These are phyloP conservation scores for Barnettozyma pratensis DNA, from an alignment of 805 yeast species.

Conservation along the genomic window DNA sequence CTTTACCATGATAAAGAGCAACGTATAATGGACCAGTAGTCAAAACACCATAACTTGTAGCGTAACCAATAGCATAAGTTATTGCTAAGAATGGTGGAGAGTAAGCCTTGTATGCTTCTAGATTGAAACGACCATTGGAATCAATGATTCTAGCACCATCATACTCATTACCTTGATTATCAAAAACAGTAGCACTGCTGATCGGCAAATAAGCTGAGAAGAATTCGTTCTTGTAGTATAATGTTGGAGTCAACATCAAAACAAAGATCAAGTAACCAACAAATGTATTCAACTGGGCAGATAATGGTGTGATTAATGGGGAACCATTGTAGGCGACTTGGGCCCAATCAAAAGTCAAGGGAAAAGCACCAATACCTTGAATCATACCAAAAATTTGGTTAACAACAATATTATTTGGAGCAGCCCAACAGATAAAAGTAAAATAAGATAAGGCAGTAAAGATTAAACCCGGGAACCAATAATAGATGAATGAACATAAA, in stretches of 20 bases:
- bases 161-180: slow-evolving; percentile 45
- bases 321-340: slow-evolving; percentile 52
- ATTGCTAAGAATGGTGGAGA: slow-evolving; percentile 53
- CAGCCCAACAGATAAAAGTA: slow-evolving; percentile 58
- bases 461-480: slow-evolving; percentile 42
- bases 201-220: slow-evolving; percentile 35
- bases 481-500: slow-evolving; percentile 33
- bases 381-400: slow-evolving; percentile 43
- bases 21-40: slow-evolving; percentile 55
- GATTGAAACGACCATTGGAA: slow-evolving; percentile 41
- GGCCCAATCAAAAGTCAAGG: slow-evolving; percentile 68
- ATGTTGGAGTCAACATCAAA: slow-evolving; percentile 33
- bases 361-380: slow-evolving; percentile 60
- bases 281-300: slow-evolving; percentile 38
- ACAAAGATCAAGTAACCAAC: slow-evolving; percentile 44
- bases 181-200: slow-evolving; percentile 45
- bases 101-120: slow-evolving; percentile 40
- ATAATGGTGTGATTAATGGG: slow-evolving; percentile 60
- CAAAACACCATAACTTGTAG: slow-evolving; percentile 55
- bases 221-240: slow-evolving; percentile 36
- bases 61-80: slow-evolving; percentile 44
- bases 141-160: slow-evolving; percentile 41
- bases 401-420: slow-evolving; percentile 38
- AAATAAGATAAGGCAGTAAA: slow-evolving; percentile 38
- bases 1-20: slow-evolving; percentile 47